These are phyloP conservation scores for Solanum peruvianum DNA, from an alignment of 257 asterid genomes.

Conservation along the genomic window DNA sequence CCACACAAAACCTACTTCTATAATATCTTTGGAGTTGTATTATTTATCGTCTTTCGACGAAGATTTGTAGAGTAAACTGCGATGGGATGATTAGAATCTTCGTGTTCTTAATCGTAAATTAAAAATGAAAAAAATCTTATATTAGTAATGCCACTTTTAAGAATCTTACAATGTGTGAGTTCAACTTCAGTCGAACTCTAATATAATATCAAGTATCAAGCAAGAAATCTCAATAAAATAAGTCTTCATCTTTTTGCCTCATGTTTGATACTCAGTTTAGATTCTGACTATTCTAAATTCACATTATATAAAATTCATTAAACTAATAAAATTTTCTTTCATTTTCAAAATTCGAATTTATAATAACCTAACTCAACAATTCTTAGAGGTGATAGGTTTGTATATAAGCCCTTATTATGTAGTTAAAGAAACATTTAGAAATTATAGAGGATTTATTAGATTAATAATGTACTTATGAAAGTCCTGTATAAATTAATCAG, in stretches of 20 bases:
- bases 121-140: neutral
- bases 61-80: fast-evolving
- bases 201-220: neutral
- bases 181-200: neutral
- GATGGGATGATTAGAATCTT: fast-evolving
- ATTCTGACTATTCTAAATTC: neutral
- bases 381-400: neutral
- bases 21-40: neutral
- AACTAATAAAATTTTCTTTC: neutral
- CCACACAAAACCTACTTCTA: neutral
- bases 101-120: neutral
- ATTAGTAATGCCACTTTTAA: neutral
- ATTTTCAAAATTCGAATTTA: neutral
- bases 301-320: neutral
- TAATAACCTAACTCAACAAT: neutral
- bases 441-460: neutral
- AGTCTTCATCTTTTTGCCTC: neutral
- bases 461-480: neutral
- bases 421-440: neutral
- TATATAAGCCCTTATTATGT: neutral
- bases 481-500: neutral
- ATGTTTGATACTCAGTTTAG: neutral
- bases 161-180: neutral
- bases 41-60: neutral
- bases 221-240: neutral